Evolutionary conservation across 495 filamentous ascomycete species (phyloP).

Genomic region (Podospora tetraspora): DNA sequence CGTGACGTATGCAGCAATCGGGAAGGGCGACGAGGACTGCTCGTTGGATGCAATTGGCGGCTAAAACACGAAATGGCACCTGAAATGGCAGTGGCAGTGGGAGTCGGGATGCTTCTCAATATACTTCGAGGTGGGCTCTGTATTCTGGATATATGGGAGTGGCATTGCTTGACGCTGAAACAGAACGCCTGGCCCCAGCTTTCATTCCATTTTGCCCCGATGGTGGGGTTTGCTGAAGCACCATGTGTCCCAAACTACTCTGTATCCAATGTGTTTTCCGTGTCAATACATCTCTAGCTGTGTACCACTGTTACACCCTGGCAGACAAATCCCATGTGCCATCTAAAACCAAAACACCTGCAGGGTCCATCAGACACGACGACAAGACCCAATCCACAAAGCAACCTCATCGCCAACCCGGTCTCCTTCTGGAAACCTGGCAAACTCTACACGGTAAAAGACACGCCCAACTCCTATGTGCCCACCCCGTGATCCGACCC

Average conservation of each 20-base stretch:
- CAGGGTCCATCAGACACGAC: no score
- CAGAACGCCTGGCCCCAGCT: not conserved
- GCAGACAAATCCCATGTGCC: not conserved
- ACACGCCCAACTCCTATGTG: not conserved
- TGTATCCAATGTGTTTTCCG: not conserved
- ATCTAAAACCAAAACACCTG: not conserved
- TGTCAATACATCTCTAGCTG: not conserved
- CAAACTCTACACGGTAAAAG: not conserved
- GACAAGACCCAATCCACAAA: not conserved
- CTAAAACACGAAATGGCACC: not conserved
- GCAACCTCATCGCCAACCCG: not conserved
- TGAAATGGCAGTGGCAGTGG: not conserved
- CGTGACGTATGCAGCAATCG: constrained; percentile 13
- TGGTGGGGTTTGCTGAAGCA: not conserved
- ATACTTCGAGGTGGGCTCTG: not conserved
- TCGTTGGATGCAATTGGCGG: not conserved
- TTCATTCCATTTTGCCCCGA: not conserved
- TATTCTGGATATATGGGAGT: not conserved
- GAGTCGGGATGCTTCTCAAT: not conserved
- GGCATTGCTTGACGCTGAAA: not conserved
- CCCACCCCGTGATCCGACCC: not conserved
- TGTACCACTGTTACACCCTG: not conserved
- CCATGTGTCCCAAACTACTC: not conserved
- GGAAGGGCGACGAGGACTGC: not conserved
- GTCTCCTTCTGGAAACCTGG: not conserved